Evolutionary conservation across 2,329 filamentous ascomycete genomes (phyloP).

Genomic region (Aureobasidium sp.): DNA sequence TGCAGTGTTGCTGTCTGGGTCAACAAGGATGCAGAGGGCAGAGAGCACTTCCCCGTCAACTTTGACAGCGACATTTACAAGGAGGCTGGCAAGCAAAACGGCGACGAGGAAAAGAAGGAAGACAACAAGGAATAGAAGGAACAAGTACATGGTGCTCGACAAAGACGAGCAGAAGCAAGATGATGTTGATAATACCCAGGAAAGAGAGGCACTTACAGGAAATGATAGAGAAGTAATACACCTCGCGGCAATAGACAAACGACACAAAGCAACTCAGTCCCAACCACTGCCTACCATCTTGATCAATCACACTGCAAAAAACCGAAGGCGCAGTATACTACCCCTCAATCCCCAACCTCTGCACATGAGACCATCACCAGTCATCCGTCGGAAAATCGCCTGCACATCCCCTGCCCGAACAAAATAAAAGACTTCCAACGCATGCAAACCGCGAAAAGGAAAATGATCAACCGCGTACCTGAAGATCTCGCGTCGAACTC

Average conservation of each 20-base stretch:
- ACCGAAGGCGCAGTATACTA: neutral
- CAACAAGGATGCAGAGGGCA: conserved; percentile 48
- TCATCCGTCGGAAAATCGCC: neutral
- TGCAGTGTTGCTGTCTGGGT: conserved; percentile 58
- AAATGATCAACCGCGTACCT: neutral
- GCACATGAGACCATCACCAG: neutral
- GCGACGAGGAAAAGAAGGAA: neutral
- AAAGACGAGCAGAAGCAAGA: neutral
- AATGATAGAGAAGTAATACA: neutral
- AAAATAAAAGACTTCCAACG: no score
- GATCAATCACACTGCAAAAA: neutral
- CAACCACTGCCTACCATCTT: no score
- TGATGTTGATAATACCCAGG: neutral
- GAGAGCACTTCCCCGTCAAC: conserved; percentile 37
- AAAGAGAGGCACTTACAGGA: neutral
- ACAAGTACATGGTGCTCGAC: neutral
- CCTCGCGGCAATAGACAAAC: neutral
- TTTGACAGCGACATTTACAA: conserved; percentile 23
- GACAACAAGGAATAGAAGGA: neutral
- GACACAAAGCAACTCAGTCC: neutral
- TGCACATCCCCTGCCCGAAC: neutral
- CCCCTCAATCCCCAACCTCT: neutral
- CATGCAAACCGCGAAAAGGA: neutral
- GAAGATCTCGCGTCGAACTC: neutral
- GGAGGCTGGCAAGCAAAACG: conserved; percentile 9